Evolutionary conservation across 2,329 filamentous ascomycete species (phyloP).

Genomic region (Chalaropsis ovoidea): DNA sequence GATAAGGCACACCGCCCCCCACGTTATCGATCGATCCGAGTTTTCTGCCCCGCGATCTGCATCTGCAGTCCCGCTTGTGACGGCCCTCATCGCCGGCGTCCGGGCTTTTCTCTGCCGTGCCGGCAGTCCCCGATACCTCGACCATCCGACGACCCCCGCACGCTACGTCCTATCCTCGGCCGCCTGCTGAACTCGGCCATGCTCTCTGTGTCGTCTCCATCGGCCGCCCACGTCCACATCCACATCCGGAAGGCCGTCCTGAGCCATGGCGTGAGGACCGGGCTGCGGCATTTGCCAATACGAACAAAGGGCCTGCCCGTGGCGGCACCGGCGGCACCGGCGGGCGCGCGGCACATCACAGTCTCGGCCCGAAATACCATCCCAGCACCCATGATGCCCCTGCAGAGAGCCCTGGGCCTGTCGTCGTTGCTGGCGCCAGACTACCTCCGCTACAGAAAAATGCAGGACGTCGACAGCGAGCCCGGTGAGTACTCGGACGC

Average conservation of each 20-base stretch:
- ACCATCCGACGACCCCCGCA: conserved; percentile 9
- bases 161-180: too few relatives aligned
- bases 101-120: background rate
- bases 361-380: conserved; percentile 17
- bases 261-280: background rate
- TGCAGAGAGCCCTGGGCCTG: conserved; percentile 8
- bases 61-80: background rate
- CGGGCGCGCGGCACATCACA: conserved; percentile 12
- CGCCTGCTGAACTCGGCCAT: conserved; percentile 22
- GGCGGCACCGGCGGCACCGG: background rate
- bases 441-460: conserved; percentile 15
- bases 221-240: conserved; percentile 13
- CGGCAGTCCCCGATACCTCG: background rate
- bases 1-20: too few relatives aligned
- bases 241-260: conserved; percentile 6
- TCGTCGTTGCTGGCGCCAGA: conserved; percentile 19
- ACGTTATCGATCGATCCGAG: too few relatives aligned
- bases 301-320: background rate
- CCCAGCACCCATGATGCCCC: background rate
- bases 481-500: conserved; percentile 16
- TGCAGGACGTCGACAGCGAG: conserved; percentile 10
- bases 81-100: background rate
- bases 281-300: conserved; percentile 9
- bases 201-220: conserved; percentile 8
- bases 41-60: background rate